These are phyloP conservation scores for Cyclocybe cylindracea DNA, from an alignment of 768 basidiomycete species.

Conservation along the genomic window DNA sequence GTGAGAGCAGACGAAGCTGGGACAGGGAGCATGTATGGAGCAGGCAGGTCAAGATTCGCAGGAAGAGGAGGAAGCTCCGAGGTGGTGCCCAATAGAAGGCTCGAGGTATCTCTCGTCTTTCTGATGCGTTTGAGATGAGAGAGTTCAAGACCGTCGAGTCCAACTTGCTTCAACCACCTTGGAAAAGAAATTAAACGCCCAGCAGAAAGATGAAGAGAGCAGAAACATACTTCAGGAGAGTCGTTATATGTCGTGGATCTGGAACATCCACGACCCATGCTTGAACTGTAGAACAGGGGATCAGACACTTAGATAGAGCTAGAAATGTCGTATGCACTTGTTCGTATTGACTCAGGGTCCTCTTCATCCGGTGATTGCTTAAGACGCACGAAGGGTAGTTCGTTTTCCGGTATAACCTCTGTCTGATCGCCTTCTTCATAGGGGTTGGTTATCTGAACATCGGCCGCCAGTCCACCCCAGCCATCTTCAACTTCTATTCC, in stretches of 20 bases:
- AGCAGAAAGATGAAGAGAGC: not conserved
- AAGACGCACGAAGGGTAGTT: slow-evolving; percentile 67
- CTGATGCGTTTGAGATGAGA: slow-evolving; percentile 80
- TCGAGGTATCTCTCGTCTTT: slow-evolving; percentile 45
- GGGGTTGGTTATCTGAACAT: slow-evolving; percentile 21
- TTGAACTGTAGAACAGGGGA: slow-evolving; percentile 41
- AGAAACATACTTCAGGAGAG: slow-evolving; percentile 58
- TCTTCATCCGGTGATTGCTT: slow-evolving; percentile 69
- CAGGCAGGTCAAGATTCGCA: slow-evolving; percentile 39
- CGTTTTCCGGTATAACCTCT: slow-evolving; percentile 53
- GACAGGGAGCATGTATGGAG: slow-evolving; percentile 60
- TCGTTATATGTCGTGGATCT: slow-evolving; percentile 56
- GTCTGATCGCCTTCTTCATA: slow-evolving; percentile 38
- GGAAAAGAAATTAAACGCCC: not conserved
- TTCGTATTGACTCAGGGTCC: slow-evolving; percentile 54
- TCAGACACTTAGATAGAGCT: not conserved
- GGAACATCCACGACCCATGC: slow-evolving; percentile 82
- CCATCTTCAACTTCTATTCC: slow-evolving; percentile 36
- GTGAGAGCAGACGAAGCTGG: slow-evolving; percentile 73
- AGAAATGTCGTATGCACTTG: slow-evolving; percentile 37
- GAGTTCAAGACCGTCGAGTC: slow-evolving; percentile 60
- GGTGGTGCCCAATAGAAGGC: slow-evolving; percentile 53
- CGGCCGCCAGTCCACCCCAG: slow-evolving; percentile 43
- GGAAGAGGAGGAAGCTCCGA: slow-evolving; percentile 52
- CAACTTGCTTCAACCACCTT: slow-evolving; percentile 71